Conservation (phyloP, 192 early-diverging fungal species). For the Linnemannia zychae region DNA sequence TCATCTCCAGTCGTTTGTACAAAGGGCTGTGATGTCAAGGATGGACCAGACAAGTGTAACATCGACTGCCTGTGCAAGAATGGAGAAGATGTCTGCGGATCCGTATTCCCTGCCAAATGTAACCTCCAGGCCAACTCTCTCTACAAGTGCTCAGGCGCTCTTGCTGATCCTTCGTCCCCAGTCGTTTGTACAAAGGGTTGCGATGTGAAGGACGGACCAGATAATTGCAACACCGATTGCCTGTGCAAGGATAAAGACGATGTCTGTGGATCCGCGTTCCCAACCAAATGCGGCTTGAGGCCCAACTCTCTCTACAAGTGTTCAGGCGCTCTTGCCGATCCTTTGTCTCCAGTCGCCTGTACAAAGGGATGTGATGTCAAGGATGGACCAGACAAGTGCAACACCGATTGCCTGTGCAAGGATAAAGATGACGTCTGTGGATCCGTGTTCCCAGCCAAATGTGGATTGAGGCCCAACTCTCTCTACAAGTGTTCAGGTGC, state of each 20-base stretch:
- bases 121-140: neutral
- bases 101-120: constrained; percentile 1
- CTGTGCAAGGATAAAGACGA: constrained; percentile 7
- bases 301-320: constrained; percentile 10
- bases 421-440: constrained; percentile 5
- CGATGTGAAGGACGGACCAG: neutral
- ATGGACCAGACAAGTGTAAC: constrained; percentile 7
- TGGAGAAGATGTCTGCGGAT: constrained; percentile 5
- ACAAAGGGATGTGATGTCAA: constrained; percentile 12
- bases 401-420: constrained; percentile 13
- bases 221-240: constrained; percentile 5
- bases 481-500: constrained; percentile 12
- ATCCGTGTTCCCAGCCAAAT: constrained; percentile 2
- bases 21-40: constrained; percentile 11
- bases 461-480: neutral
- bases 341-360: constrained; percentile 1
- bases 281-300: neutral
- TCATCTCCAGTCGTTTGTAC: constrained; percentile 2
- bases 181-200: neutral
- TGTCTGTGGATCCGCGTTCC: constrained; percentile 6
- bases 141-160: constrained; percentile 8
- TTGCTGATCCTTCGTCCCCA: constrained; percentile 10
- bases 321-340: neutral
- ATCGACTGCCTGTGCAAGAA: constrained; percentile 12
- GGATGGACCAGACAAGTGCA: constrained; percentile 4